Evolutionary conservation across 1,284 basidiomycete species (phyloP).

Genomic region (Flammula alnicola): DNA sequence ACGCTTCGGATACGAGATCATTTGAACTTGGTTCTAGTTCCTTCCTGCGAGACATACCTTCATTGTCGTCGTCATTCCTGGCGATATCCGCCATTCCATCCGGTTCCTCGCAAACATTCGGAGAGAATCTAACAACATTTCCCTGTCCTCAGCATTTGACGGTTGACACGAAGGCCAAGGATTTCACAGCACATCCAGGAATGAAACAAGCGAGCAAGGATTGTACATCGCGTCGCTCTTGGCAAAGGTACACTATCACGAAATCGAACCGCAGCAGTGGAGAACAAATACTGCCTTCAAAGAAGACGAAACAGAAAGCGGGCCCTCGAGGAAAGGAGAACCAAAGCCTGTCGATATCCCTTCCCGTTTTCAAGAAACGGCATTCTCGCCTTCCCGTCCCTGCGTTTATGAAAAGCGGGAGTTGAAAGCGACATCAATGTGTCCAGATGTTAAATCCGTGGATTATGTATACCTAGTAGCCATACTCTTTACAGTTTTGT

Average conservation of each 20-base stretch:
- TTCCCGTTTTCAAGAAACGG: conserved; percentile 13
- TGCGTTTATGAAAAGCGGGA: conserved; percentile 2
- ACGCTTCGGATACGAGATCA: background rate
- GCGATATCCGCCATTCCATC: too few species aligned
- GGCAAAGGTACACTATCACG: conserved; percentile 14
- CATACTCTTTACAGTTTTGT: too few species aligned
- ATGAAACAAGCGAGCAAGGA: conserved; percentile 17
- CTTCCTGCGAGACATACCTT: background rate
- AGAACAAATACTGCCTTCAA: background rate
- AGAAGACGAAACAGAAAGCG: background rate
- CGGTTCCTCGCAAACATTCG: conserved; percentile 7
- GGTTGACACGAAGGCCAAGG: background rate
- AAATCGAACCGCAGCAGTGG: conserved; percentile 2
- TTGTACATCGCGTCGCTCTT: conserved; percentile 17
- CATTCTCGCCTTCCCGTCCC: conserved; percentile 18
- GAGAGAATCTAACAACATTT: background rate
- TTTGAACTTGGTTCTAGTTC: background rate
- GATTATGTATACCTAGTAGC: too few species aligned
- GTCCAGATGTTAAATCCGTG: too few species aligned
- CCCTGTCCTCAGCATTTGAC: background rate
- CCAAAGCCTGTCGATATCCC: conserved; percentile 6
- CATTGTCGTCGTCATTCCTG: background rate
- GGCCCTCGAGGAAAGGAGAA: conserved; percentile 8
- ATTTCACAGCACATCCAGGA: background rate
- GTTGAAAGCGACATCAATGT: too few species aligned